Evolutionary conservation across 2,329 filamentous ascomycete genomes (phyloP), one percentile per base, ranked within the genome.

Genomic region (Ilyonectria robusta): DNA sequence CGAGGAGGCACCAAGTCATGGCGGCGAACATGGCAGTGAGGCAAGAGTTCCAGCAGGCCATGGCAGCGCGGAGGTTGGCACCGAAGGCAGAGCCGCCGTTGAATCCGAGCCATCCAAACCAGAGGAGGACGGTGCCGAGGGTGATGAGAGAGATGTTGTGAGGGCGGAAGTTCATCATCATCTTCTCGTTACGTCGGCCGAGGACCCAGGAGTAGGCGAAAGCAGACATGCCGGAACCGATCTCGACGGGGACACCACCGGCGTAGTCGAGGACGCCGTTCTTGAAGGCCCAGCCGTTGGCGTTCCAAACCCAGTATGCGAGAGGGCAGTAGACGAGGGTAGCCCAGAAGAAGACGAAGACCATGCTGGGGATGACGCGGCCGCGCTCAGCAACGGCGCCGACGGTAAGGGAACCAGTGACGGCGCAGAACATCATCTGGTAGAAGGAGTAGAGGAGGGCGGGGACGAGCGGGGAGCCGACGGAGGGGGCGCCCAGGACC

Each of bases 161-260:
- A 19, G 96, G 96, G 74, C 96, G 94, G 89, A 98, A 98, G 88
- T 98, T 98, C 83, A 98, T 90, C 94, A 98, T 98, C 94, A 98
- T 98, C 86, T 94, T 96, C 86, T 98, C 95, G 85, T 98, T 96
- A 73, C 96, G 94, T 78, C 94, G 93, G 74, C 96, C 96, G 68
- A 99, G 93, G 42, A 98, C 91, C 93, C 94, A 92, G 2, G 95
- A 97, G 85, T 98, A 99, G 72, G 96, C 96, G 53, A 98, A 87
- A 33, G 95, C 96, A 48, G 94, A 96, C 83, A 97, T 86, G 79
- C 96, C 96, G 65, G 96, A 98, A 68, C 90, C 93, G 76, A 99
- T 98, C 84, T 99, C 96, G 87, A 99, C 96, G 73, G 96, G 96
- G 59, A 95, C 95, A 76, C 96, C 96, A 71, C 96, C 96, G 57